Base-by-base conservation (phyloP, 345 rosid genomes). In the Hirschfeldia incana region DNA sequence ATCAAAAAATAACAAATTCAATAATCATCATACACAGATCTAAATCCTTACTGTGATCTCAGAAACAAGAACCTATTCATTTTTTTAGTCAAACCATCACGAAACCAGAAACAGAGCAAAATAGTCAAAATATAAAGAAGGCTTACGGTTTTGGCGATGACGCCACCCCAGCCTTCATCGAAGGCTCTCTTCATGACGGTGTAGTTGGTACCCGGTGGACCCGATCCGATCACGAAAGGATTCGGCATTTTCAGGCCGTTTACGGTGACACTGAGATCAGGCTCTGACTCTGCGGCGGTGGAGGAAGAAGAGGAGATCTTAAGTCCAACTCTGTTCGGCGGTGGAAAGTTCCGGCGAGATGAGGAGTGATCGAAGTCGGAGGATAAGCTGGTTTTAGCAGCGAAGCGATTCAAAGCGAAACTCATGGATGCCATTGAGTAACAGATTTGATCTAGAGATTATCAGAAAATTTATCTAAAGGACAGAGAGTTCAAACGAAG, bases 111-210 rank as follows among this genome's bases (percentile, higher is more conserved):
- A 39, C 44, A 39, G 44, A 39, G 27, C 8, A 63, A 44, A 68
- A 74, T 2, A 29, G 70, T 74, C 78, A 8, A 67, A 46, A 73
- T 51, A 60, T 13, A 37, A 5, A 55, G 8, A 32, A 69, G 34
- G 76, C 93, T 87, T 78, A 93, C 99, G 66, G 99, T 95, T 81
- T 95, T 95, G 75, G 98, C 98, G 72, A 91, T 91, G 65, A 95
- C 98, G 42, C 94, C 98, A 3, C 99, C 99, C 99, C 99, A 95
- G 27, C 99, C 99, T 88, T 93, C 98, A 57, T 95, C 98, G 62
- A 93, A 95, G 55, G 98, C 98, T 79, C 94, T 81, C 82, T 93
- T 95, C 98, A 93, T 95, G 69, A 93, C 99, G 4, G 97, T 95
- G 71, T 91, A 89, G 87, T 95, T 95, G 65, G 99, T 93, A 7